Evolutionary conservation across 1,284 basidiomycete genomes (phyloP).

Genomic region (Pseudozyma pruni): DNA sequence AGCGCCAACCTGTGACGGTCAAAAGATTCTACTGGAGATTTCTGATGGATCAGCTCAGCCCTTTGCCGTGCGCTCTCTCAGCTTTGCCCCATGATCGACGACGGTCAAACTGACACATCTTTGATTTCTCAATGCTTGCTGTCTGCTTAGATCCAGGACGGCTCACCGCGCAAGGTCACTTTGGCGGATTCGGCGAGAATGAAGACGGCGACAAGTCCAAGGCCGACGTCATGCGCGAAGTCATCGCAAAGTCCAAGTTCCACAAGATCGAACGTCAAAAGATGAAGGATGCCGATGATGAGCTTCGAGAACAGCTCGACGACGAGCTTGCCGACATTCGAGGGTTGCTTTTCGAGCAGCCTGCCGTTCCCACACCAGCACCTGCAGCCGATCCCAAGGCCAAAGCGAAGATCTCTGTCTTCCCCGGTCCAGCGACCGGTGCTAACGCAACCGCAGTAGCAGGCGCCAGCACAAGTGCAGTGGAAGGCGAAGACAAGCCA

Average conservation of each 20-base stretch:
- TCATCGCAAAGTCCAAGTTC: constrained; percentile 93
- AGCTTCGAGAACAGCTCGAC: constrained; percentile 87
- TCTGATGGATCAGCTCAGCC: constrained; percentile 45
- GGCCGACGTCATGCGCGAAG: constrained; percentile 96
- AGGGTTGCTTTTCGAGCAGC: constrained; percentile 73
- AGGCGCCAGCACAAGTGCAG: constrained; percentile 4
- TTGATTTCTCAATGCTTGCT: not conserved
- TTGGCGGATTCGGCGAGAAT: constrained; percentile 82
- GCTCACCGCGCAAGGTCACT: constrained; percentile 72
- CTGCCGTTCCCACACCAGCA: constrained; percentile 33
- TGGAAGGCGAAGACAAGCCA: constrained; percentile 26
- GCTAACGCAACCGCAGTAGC: constrained; percentile 31
- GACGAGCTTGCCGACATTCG: constrained; percentile 85
- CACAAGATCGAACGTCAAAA: constrained; percentile 84
- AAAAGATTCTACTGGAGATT: constrained; percentile 68
- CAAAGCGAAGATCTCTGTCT: constrained; percentile 33
- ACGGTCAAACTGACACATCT: constrained; percentile 9
- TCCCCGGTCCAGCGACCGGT: constrained; percentile 34
- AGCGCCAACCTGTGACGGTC: constrained; percentile 55
- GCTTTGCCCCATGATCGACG: not conserved
- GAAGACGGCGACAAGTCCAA: constrained; percentile 73
- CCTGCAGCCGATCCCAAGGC: constrained; percentile 23
- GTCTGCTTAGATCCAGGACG: constrained; percentile 30
- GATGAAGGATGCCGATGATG: constrained; percentile 85
- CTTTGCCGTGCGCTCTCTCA: constrained; percentile 1